Evolutionary conservation across 495 filamentous ascomycete genomes (phyloP), one percentile per base, ranked within the genome.

Genomic region (Mycothermus thermophilus): DNA sequence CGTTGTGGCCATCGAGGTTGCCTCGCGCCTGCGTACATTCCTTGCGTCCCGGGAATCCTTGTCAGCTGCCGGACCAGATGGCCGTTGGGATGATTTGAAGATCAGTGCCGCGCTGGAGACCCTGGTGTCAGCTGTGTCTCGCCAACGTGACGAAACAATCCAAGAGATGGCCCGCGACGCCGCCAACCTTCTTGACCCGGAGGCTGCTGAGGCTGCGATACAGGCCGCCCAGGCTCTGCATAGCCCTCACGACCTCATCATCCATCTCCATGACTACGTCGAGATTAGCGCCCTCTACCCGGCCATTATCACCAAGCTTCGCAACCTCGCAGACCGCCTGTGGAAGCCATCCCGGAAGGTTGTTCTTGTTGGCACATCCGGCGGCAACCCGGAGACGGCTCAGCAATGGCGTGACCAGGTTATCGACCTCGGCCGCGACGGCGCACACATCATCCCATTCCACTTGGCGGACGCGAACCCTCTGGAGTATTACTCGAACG

Each of bases 201-300:
- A n/a, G n/a, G n/a, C n/a, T n/a, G n/a, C n/a, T n/a, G n/a, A n/a
- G n/a, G n/a, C n/a, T n/a, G n/a, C n/a, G n/a, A n/a, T n/a, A n/a
- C n/a, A n/a, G n/a, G n/a, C n/a, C n/a, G n/a, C n/a, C n/a, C n/a
- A n/a, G n/a, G n/a, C n/a, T n/a, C n/a, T n/a, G n/a, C n/a, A n/a
- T n/a, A n/a, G n/a, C 9, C 8, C 46, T 0, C 15, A 50, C 25
- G 45, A 47, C 27, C 46, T 68, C 1, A 83, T 95, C 38, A 59
- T 97, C 7, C 79, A 85, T 31, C 55, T 96, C 8, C 72, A 78
- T 44, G 86, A 94, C 49, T 84, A 83, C 47, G 72, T 73, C 17
- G 80, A 90, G 27, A 63, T 95, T 9, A 70, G 66, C 43, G 59
- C 61, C 34, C 75, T 79, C 1, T 48, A 62, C 7, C 68, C 75